These are phyloP conservation scores for Starmera stellimalicola DNA, from an alignment of 1,139 yeast species.

Conservation along the genomic window DNA sequence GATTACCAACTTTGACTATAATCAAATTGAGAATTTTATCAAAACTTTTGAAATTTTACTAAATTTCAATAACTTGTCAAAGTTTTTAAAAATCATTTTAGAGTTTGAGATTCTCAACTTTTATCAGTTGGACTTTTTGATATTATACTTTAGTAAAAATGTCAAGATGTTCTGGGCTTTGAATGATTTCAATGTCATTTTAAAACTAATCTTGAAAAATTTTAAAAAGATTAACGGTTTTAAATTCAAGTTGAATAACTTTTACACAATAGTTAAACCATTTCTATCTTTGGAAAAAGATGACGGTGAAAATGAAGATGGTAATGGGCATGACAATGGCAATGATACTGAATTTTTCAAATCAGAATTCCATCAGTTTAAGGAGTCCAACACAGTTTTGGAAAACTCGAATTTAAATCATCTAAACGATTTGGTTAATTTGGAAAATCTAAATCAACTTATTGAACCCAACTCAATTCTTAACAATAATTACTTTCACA, in stretches of 20 bases:
- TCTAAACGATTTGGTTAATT: background rate
- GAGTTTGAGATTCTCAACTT: slow-evolving; percentile 9
- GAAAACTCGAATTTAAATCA: too few relatives aligned
- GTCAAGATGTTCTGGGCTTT: slow-evolving; percentile 34
- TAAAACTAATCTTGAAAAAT: slow-evolving; percentile 6
- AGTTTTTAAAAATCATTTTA: background rate
- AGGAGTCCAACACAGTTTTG: background rate
- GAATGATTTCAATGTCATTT: slow-evolving; percentile 7
- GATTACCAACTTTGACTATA: slow-evolving; percentile 7
- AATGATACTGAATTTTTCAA: background rate
- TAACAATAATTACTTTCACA: slow-evolving; percentile 9
- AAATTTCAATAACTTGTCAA: slow-evolving; percentile 4
- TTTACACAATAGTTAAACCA: slow-evolving; percentile 1
- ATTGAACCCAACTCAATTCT: slow-evolving; percentile 2
- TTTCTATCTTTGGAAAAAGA: too few relatives aligned
- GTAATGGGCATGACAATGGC: too few relatives aligned
- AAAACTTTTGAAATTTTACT: slow-evolving; percentile 7
- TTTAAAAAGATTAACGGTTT: slow-evolving; percentile 4
- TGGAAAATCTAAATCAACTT: background rate
- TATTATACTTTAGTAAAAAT: slow-evolving; percentile 26
- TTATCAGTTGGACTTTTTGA: slow-evolving; percentile 29
- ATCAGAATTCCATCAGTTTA: background rate
- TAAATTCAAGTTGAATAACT: slow-evolving; percentile 2
- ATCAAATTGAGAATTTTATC: slow-evolving; percentile 8
- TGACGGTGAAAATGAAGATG: too few relatives aligned